Percentiles rank a stretch among this genome's conserved stretches.
Conservation (phyloP, 1,139 yeast species). For the Meyerozyma sp. region DNA sequence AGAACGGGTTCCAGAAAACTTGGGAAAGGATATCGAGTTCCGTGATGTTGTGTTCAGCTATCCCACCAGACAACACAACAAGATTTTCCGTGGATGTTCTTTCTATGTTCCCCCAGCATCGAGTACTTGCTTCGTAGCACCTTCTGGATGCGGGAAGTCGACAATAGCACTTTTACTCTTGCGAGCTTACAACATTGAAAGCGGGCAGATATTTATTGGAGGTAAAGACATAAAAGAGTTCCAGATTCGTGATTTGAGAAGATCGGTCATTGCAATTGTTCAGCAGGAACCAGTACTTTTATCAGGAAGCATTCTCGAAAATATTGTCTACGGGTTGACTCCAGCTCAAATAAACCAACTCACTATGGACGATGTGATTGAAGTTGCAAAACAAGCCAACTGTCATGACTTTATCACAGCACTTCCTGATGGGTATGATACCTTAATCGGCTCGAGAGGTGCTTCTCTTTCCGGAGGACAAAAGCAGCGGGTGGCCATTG, state of each 20-base stretch:
- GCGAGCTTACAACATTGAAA: slow-evolving; percentile 55
- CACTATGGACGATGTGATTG: slow-evolving; percentile 36
- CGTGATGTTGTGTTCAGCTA: slow-evolving; percentile 66
- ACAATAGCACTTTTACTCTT: slow-evolving; percentile 72
- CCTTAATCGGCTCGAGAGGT: slow-evolving; percentile 52
- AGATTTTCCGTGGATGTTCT: slow-evolving; percentile 59
- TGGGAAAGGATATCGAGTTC: slow-evolving; percentile 58
- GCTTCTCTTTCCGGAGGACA: slow-evolving; percentile 78
- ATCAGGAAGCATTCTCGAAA: slow-evolving; percentile 74
- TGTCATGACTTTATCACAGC: slow-evolving; percentile 48
- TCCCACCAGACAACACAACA: slow-evolving; percentile 82
- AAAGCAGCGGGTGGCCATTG: slow-evolving; percentile 84
- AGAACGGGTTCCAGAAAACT: slow-evolving; percentile 32
- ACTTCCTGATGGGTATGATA: slow-evolving; percentile 51
- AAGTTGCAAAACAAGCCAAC: slow-evolving; percentile 46
- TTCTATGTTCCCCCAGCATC: slow-evolving; percentile 63
- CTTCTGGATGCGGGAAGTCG: slow-evolving; percentile 90
- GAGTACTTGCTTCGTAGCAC: slow-evolving; percentile 85
- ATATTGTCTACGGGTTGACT: slow-evolving; percentile 70
- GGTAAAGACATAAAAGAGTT: slow-evolving; percentile 58
- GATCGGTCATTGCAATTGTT: slow-evolving; percentile 69
- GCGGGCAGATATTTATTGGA: slow-evolving; percentile 63
- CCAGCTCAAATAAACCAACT: slow-evolving; percentile 41
- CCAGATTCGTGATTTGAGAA: slow-evolving; percentile 67
- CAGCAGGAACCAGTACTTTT: slow-evolving; percentile 86